Conservation (phyloP, 1,284 basidiomycete species). For the Malassezia nana region DNA sequence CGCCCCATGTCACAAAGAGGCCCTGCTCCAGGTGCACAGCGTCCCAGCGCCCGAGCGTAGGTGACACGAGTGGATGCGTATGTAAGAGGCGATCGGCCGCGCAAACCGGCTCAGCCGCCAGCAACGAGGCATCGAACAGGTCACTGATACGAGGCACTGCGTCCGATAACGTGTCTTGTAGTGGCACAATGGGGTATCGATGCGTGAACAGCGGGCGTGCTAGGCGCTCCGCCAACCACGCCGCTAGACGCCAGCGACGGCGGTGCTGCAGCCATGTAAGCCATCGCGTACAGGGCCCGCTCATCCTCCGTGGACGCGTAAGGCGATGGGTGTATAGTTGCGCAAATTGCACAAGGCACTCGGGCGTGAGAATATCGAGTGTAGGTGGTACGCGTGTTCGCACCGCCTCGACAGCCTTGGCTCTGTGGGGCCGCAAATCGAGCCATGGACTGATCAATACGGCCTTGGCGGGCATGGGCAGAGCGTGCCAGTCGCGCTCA, state of each 20-base stretch:
- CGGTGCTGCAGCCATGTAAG: background rate
- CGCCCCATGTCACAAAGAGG: slow-evolving; percentile 39
- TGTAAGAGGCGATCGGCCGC: slow-evolving; percentile 19
- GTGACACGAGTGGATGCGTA: slow-evolving; percentile 30
- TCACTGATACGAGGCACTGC: background rate
- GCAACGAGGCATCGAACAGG: slow-evolving; percentile 16
- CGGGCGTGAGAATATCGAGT: slow-evolving; percentile 38
- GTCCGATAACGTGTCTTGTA: background rate
- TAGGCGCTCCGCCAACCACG: background rate
- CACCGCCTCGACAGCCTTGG: slow-evolving; percentile 27
- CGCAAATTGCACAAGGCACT: slow-evolving; percentile 43
- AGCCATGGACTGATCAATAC: slow-evolving; percentile 45
- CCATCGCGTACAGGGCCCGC: slow-evolving; percentile 22
- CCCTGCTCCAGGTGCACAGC: slow-evolving; percentile 27
- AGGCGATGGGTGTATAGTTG: slow-evolving; percentile 43
- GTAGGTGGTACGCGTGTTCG: slow-evolving; percentile 8
- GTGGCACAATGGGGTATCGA: background rate
- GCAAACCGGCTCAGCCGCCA: slow-evolving; percentile 24
- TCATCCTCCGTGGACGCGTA: slow-evolving; percentile 31
- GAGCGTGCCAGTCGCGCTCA: slow-evolving; percentile 36
- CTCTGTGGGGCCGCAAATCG: slow-evolving; percentile 33
- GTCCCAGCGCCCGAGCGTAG: slow-evolving; percentile 39
- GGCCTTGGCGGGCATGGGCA: slow-evolving; percentile 42
- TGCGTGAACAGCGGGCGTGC: slow-evolving; percentile 1
- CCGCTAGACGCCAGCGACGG: background rate